Conservation (phyloP, 345 rosid genomes). For the Adansonia digitata region DNA sequence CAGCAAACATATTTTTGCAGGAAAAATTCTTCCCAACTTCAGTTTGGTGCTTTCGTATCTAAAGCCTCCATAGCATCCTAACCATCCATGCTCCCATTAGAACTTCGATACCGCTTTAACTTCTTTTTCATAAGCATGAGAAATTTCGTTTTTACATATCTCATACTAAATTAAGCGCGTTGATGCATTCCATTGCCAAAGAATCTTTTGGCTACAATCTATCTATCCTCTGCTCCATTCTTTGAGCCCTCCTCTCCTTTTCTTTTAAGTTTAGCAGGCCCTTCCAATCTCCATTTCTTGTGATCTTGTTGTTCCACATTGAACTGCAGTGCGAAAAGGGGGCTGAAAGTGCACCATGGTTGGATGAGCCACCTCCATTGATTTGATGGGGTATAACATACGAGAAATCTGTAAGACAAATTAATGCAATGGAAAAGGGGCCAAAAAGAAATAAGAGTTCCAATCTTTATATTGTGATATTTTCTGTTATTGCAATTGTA, state of each 20-base stretch:
- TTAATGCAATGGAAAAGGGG: not conserved
- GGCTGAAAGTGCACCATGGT: conserved; percentile 95
- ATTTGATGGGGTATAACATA: not conserved
- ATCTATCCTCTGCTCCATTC: not conserved
- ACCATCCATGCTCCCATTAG: too few species aligned
- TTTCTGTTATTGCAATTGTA: conserved; percentile 5
- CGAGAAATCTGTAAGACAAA: not conserved
- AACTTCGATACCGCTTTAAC: too few species aligned
- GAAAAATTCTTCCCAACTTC: too few species aligned
- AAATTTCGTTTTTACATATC: too few species aligned
- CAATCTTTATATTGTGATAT: not conserved
- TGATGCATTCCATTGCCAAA: too few species aligned
- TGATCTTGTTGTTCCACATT: conserved; percentile 11
- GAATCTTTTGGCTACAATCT: too few species aligned
- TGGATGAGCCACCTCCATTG: conserved; percentile 41
- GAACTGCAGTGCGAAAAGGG: conserved; percentile 68
- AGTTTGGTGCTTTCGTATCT: too few species aligned
- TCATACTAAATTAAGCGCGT: too few species aligned
- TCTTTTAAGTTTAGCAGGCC: not conserved
- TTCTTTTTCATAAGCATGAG: too few species aligned
- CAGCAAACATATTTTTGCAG: too few species aligned
- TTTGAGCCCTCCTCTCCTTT: not conserved
- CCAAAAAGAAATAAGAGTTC: not conserved
- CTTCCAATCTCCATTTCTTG: conserved; percentile 1
- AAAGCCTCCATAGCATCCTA: too few species aligned